Evolutionary conservation across 257 asterid genomes (phyloP).

Genomic region (Penstemon davidsonii): DNA sequence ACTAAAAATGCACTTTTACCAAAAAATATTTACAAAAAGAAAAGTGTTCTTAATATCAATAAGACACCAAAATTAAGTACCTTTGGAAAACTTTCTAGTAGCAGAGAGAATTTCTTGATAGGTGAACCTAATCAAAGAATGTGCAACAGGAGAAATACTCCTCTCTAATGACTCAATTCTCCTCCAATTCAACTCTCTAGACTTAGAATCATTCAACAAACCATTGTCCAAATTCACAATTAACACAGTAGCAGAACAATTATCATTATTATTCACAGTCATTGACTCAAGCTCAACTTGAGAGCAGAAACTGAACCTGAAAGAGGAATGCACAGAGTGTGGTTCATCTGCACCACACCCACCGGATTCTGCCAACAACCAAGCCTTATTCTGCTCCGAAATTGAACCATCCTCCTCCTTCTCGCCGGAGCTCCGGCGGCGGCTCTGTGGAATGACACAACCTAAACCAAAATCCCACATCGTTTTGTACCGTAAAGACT

Average conservation of each 20-base stretch:
- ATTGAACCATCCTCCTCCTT: slow-evolving; percentile 29
- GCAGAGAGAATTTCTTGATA: slow-evolving; percentile 70
- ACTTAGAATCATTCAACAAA: slow-evolving; percentile 52
- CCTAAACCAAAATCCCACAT: slow-evolving; percentile 70
- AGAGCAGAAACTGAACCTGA: slow-evolving; percentile 85
- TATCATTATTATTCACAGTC: slow-evolving; percentile 39
- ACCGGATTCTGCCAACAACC: slow-evolving; percentile 91
- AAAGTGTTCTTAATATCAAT: background rate
- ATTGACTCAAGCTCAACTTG: slow-evolving; percentile 88
- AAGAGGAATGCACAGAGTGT: slow-evolving; percentile 83
- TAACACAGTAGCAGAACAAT: slow-evolving; percentile 67
- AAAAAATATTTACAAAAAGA: background rate
- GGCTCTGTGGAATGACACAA: slow-evolving; percentile 55
- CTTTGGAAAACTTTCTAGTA: slow-evolving; percentile 69
- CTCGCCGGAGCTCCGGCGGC: slow-evolving; percentile 46
- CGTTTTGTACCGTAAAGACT: slow-evolving; percentile 61
- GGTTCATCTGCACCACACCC: slow-evolving; percentile 80
- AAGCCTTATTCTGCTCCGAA: slow-evolving; percentile 77
- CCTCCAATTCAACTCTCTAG: slow-evolving; percentile 68
- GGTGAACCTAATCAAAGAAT: slow-evolving; percentile 72
- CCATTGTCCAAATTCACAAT: slow-evolving; percentile 93
- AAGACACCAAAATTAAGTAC: slow-evolving; percentile 31
- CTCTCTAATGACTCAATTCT: slow-evolving; percentile 81
- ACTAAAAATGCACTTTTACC: background rate
- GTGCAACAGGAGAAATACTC: slow-evolving; percentile 80